Evolutionary conservation across 1,139 yeast genomes (phyloP).

Genomic region (Candida sp.): DNA sequence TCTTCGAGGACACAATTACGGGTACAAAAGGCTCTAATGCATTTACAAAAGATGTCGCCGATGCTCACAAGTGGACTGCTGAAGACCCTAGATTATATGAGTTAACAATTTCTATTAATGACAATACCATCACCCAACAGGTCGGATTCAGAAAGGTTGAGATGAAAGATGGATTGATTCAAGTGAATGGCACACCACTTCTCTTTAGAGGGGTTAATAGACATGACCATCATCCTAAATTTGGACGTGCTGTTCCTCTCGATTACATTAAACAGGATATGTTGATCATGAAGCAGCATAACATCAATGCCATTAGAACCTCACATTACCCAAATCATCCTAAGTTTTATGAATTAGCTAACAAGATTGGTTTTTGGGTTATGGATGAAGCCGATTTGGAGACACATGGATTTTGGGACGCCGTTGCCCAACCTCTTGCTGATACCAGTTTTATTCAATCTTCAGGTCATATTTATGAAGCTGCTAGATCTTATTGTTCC

Average conservation of each 20-base stretch:
- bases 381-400: conserved; percentile 34
- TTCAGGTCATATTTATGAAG: conserved; percentile 6
- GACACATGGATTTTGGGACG: conserved; percentile 28
- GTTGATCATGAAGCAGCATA: conserved; percentile 25
- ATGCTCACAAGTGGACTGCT: conserved; percentile 27
- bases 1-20: not conserved
- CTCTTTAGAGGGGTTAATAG: conserved; percentile 27
- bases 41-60: conserved; percentile 2
- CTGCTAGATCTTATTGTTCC: conserved; percentile 17
- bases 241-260: conserved; percentile 29
- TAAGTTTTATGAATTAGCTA: conserved; percentile 13
- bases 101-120: conserved; percentile 11
- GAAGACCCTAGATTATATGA: conserved; percentile 26
- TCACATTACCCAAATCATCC: conserved; percentile 28
- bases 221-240: conserved; percentile 27
- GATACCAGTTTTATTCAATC: conserved; percentile 9
- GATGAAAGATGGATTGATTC: conserved; percentile 19
- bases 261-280: conserved; percentile 24
- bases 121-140: conserved; percentile 14
- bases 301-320: conserved; percentile 30
- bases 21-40: not conserved
- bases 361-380: conserved; percentile 28
- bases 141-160: conserved; percentile 27
- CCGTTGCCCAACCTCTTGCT: conserved; percentile 10
- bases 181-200: conserved; percentile 23